phyloP scores from a whole-genome alignment of 352 stramenopile genomes.

The Globisporangium cederbergense region DNA sequence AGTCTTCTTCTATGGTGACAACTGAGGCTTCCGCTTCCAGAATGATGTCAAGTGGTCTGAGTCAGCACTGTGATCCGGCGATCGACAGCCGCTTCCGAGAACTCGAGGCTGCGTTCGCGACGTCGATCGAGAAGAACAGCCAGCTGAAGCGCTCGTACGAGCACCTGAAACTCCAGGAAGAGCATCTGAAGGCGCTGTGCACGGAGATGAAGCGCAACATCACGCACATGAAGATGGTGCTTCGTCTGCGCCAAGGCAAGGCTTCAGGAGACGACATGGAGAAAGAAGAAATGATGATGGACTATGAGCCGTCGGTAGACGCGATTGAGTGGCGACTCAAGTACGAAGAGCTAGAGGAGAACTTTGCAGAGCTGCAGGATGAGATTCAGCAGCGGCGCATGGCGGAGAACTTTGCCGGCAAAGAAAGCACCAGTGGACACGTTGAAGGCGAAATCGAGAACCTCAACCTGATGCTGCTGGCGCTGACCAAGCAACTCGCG shows the following conservation, averaged over 20 bases:
- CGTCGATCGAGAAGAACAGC: conserved; percentile 57
- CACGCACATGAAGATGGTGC: conserved; percentile 54
- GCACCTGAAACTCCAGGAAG: conserved; percentile 48
- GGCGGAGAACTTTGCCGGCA: conserved; percentile 6
- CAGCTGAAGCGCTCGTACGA: conserved; percentile 50
- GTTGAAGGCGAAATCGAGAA: conserved; percentile 41
- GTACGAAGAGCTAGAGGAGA: conserved; percentile 76
- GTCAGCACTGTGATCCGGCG: conserved; percentile 26
- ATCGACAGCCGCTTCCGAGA: conserved; percentile 49
- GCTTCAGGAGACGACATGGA: conserved; percentile 17
- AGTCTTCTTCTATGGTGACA: neutral
- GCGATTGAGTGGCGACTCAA: conserved; percentile 84
- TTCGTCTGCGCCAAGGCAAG: conserved; percentile 31
- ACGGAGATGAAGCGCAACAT: conserved; percentile 56
- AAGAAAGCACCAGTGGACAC: conserved; percentile 7
- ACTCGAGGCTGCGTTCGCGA: conserved; percentile 59
- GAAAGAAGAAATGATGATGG: conserved; percentile 17
- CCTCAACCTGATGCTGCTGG: conserved; percentile 65
- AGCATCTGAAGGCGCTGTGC: conserved; percentile 49
- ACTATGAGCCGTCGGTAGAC: conserved; percentile 66
- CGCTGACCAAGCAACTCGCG: conserved; percentile 61
- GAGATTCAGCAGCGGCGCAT: conserved; percentile 28
- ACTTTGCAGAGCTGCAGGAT: conserved; percentile 48
- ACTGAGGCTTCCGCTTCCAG: neutral
- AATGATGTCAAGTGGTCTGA: conserved; percentile 4